Percentiles rank a stretch among this genome's conserved stretches.
Evolutionary conservation across 2,329 filamentous ascomycete species (phyloP).

Genomic region (Rachicladosporium sp.): DNA sequence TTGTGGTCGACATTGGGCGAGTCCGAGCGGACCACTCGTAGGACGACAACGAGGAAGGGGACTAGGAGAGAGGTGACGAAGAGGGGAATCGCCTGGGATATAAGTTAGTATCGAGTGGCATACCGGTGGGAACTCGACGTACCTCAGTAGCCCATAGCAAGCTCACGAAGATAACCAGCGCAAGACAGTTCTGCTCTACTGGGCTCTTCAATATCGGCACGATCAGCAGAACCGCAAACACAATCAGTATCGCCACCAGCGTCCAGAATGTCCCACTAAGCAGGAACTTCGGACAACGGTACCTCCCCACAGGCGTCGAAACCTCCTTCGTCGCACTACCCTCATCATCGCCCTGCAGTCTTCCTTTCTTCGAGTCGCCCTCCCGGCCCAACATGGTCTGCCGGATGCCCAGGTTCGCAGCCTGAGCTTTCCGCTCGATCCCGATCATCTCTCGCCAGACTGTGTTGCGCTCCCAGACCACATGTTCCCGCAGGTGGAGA

Average conservation of each 20-base stretch:
- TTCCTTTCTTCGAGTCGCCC: conserved; percentile 52
- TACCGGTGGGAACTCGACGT: conserved; percentile 9
- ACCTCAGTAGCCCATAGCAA: conserved; percentile 94
- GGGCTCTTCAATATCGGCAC: conserved; percentile 72
- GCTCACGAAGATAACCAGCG: conserved; percentile 86
- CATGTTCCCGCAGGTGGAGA: conserved; percentile 85
- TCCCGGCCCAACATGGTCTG: conserved; percentile 69
- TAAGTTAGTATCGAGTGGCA: conserved; percentile 10
- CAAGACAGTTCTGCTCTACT: conserved; percentile 92
- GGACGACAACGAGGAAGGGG: conserved; percentile 79
- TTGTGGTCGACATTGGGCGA: conserved; percentile 37
- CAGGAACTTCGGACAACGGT: conserved; percentile 69
- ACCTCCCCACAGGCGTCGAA: conserved; percentile 64
- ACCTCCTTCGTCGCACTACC: conserved; percentile 56
- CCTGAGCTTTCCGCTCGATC: conserved; percentile 88
- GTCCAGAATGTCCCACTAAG: conserved; percentile 70
- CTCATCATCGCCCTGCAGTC: conserved; percentile 75
- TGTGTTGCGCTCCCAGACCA: conserved; percentile 97
- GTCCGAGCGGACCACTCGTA: conserved; percentile 72
- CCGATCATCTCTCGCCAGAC: conserved; percentile 99
- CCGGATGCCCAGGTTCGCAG: conserved; percentile 71
- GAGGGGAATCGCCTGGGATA: conserved; percentile 70
- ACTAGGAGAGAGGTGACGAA: conserved; percentile 93
- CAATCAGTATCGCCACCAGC: conserved; percentile 53
- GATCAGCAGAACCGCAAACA: conserved; percentile 64